Conservation (phyloP, 1,284 basidiomycete species). For the Apiotrichum laibachii region DNA sequence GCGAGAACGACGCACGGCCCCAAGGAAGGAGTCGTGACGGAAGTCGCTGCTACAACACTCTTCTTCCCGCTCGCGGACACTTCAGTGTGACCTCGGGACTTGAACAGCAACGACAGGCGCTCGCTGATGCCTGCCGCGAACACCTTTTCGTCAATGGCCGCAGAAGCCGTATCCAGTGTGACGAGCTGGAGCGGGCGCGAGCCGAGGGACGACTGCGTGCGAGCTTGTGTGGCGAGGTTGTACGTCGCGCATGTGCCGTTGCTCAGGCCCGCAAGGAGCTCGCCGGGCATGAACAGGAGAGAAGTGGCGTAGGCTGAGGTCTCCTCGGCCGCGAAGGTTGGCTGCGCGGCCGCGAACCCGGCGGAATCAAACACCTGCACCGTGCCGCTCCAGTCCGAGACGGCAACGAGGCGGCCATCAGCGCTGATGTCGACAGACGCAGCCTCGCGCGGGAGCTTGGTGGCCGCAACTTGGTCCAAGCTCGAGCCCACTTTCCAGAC, state of each 20-base stretch:
- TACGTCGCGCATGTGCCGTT: conserved; percentile 75
- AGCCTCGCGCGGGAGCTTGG: background rate
- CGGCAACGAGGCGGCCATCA: conserved; percentile 46
- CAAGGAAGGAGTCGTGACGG: conserved; percentile 57
- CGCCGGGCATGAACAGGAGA: conserved; percentile 45
- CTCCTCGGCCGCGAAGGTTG: conserved; percentile 15
- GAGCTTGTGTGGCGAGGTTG: conserved; percentile 43
- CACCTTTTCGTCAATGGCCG: conserved; percentile 30
- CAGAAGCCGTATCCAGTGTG: conserved; percentile 14
- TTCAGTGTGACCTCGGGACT: conserved; percentile 63
- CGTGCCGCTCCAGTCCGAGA: conserved; percentile 74
- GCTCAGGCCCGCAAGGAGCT: conserved; percentile 72
- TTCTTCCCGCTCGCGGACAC: conserved; percentile 71
- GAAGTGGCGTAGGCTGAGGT: conserved; percentile 25
- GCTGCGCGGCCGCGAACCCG: background rate
- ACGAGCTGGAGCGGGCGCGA: conserved; percentile 30
- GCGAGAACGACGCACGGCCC: conserved; percentile 61
- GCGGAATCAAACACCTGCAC: conserved; percentile 58
- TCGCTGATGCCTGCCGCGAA: conserved; percentile 42
- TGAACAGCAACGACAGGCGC: conserved; percentile 54
- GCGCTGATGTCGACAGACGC: conserved; percentile 2
- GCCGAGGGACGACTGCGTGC: conserved; percentile 51
- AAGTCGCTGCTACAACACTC: conserved; percentile 62
- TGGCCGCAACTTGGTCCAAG: conserved; percentile 34
- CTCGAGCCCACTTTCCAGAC: conserved; percentile 52